Evolutionary conservation across 495 filamentous ascomycete species (phyloP), one percentile per base, ranked within the genome.

Genomic region (Cercophora newfieldiana): DNA sequence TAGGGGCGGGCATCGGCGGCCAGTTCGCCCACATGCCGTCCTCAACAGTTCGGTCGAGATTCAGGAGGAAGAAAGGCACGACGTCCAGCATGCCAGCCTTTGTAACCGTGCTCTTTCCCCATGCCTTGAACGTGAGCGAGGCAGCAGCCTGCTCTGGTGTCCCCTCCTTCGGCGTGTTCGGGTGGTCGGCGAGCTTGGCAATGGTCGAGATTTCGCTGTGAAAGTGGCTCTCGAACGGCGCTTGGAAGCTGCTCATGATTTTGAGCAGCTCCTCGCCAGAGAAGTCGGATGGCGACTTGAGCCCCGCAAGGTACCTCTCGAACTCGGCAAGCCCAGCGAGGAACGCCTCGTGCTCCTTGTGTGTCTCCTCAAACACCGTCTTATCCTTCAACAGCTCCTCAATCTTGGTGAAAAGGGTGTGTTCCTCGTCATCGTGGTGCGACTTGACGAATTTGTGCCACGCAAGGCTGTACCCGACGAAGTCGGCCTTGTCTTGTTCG

Each of bases 41-140:
- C 77, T 87, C 85, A 59, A 73, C 79, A 18, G 80, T 81, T 47
- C 76, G 73, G 70, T 87, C 85, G 21, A 86, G 74, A 65, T 87
- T 86, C 56, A 86, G 74, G 62, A 86, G 74, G 75, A 87, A 85
- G 70, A 87, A 84, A 0, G 83, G 84, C 26, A 87, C 79, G 6
- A 81, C 81, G 65, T 85, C 82, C 10, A 76, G 74, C 1, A 77
- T 66, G 55, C 82, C 82, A 0, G 82, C 81, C 72, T 81, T 83
- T 30, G 77, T 80, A 18, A 84, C 78, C 12, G 81, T 85, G 67
- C 72, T 78, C 71, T 82, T 83, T 65, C 82, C 83, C 73, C 83
- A 82, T 2, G 78, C 76, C 72, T 81, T 78, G 54, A 79, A 71
- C 0, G 79, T 75, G 14, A 62, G 59, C 22, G 65, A 56, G 0